Percentiles rank a stretch among this genome's conserved stretches.
Conservation (phyloP, 2,329 filamentous ascomycete genomes). For the Triangularia setosa region DNA sequence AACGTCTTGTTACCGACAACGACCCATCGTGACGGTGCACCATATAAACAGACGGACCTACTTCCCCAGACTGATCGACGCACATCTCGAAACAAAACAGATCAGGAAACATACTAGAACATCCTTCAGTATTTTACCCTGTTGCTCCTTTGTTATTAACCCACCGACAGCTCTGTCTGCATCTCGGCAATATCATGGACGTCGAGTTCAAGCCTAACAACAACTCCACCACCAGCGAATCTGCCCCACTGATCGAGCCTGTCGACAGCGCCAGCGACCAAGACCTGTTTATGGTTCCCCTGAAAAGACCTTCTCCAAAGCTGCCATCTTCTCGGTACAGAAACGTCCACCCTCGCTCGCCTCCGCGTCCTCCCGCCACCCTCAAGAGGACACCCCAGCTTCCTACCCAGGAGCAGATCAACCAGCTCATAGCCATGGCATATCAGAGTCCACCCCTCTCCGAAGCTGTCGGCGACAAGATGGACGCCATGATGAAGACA, state of each 20-base stretch:
- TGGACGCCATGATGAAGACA: constrained; percentile 8
- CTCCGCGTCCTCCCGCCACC: background rate
- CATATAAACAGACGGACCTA: constrained; percentile 13
- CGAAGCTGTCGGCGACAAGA: background rate
- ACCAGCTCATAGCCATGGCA: background rate
- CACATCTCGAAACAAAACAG: constrained; percentile 7
- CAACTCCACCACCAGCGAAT: constrained; percentile 19
- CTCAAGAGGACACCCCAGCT: background rate
- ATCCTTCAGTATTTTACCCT: background rate
- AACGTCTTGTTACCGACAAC: background rate
- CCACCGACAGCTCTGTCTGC: background rate
- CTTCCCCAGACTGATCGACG: constrained; percentile 9
- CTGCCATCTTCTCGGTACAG: constrained; percentile 10
- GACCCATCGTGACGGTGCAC: background rate
- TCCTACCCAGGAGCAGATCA: background rate
- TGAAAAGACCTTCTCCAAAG: constrained; percentile 17
- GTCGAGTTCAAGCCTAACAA: constrained; percentile 19
- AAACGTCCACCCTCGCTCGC: constrained; percentile 14
- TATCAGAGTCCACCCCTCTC: constrained; percentile 11
- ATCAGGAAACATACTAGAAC: background rate
- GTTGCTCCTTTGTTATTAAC: background rate
- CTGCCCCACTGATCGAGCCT: constrained; percentile 20
- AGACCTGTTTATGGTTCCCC: constrained; percentile 20
- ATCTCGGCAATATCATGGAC: background rate
- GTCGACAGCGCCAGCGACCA: constrained; percentile 16